Conservation (phyloP, 176 grass and related monocot species). For the Zea mays region DNA sequence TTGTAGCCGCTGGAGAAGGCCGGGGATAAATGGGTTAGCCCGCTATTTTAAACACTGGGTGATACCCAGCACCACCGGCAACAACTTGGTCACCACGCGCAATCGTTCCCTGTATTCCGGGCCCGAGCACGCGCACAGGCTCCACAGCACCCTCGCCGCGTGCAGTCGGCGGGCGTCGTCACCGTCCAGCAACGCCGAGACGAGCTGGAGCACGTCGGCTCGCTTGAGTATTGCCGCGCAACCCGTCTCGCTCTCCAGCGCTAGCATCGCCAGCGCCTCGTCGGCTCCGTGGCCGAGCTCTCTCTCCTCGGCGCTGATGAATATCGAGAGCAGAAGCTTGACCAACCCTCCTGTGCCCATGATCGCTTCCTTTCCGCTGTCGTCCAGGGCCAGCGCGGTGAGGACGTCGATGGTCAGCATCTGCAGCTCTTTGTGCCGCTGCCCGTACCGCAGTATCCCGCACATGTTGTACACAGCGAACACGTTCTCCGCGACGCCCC, state of each 20-base stretch:
- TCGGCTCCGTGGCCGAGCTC: constrained; percentile 33
- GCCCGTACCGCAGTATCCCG: constrained; percentile 44
- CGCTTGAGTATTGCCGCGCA: constrained; percentile 61
- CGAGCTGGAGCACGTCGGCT: constrained; percentile 36
- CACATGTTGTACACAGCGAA: constrained; percentile 65
- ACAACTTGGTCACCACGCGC: constrained; percentile 21
- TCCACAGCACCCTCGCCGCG: constrained; percentile 54
- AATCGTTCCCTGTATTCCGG: constrained; percentile 16
- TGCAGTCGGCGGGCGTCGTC: constrained; percentile 14
- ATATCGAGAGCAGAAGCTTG: constrained; percentile 54
- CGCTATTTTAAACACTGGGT: neutral
- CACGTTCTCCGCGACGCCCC: constrained; percentile 50
- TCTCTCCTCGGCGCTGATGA: constrained; percentile 14
- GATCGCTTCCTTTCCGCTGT: constrained; percentile 1
- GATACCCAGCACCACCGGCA: constrained; percentile 31
- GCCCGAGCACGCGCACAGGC: constrained; percentile 49
- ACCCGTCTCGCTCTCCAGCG: constrained; percentile 54
- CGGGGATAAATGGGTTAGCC: too few species aligned
- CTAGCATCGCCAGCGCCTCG: constrained; percentile 61
- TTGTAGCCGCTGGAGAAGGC: too few species aligned
- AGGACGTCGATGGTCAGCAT: constrained; percentile 64
- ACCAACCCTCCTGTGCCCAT: constrained; percentile 53
- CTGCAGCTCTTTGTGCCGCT: constrained; percentile 41
- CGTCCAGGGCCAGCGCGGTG: constrained; percentile 56
- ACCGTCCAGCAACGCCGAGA: constrained; percentile 28